Conservation (phyloP, 2,329 filamentous ascomycete species). For the Verticillium alfalfae region DNA sequence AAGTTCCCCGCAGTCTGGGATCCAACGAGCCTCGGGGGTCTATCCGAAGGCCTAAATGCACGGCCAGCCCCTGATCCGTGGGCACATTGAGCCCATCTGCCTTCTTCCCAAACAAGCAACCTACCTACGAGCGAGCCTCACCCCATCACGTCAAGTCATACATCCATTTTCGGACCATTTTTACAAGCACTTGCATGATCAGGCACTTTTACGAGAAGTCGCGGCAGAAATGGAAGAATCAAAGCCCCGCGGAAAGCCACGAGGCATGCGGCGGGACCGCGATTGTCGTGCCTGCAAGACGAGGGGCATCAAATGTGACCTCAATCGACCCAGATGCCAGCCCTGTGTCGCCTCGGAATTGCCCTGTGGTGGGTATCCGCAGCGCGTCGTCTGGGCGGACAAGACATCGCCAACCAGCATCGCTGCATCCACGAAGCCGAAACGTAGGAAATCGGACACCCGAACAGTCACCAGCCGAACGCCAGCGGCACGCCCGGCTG, state of each 20-base stretch:
- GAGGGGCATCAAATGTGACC: conserved; percentile 10
- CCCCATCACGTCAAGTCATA: neutral
- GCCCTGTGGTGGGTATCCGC: conserved; percentile 22
- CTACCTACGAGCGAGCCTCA: neutral
- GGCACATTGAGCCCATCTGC: neutral
- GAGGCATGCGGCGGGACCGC: neutral
- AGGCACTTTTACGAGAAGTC: neutral
- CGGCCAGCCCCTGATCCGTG: neutral
- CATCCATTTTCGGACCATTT: neutral
- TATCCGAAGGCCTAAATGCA: neutral
- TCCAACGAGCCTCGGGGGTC: neutral
- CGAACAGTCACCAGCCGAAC: neutral
- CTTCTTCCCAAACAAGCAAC: neutral
- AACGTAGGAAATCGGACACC: neutral
- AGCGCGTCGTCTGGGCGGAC: conserved; percentile 22
- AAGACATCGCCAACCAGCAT: neutral
- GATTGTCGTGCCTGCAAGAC: conserved; percentile 6
- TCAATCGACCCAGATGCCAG: conserved; percentile 1
- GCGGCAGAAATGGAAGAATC: neutral
- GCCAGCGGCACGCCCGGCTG: neutral
- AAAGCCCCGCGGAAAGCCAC: neutral
- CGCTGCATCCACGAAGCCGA: conserved; percentile 11
- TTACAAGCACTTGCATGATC: neutral
- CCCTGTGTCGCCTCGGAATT: conserved; percentile 17
- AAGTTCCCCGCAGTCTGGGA: neutral